Percentiles rank a stretch among this genome's conserved stretches.
Evolutionary conservation across 768 basidiomycete species (phyloP).

Genomic region (Leucosporidium scottii): DNA sequence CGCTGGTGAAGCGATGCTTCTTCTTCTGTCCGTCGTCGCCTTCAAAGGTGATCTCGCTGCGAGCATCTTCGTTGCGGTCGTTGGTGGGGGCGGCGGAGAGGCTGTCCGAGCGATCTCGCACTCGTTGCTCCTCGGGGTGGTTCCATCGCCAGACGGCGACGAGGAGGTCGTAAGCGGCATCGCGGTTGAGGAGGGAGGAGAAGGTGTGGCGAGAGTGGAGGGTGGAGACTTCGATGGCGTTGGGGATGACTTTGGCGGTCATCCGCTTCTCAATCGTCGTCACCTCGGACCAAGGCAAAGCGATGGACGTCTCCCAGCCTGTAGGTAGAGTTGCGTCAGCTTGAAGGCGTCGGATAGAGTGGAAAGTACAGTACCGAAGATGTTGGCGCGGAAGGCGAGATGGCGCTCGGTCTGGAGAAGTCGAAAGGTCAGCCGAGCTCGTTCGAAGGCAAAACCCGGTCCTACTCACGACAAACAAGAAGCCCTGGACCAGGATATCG

Average conservation of each 20-base stretch:
- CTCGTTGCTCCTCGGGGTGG: slow-evolving; percentile 48
- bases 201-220: slow-evolving; percentile 55
- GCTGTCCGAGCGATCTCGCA: neutral
- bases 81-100: slow-evolving; percentile 86
- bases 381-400: slow-evolving; percentile 96
- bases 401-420: slow-evolving; percentile 66
- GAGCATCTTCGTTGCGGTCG: slow-evolving; percentile 88
- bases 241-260: slow-evolving; percentile 95
- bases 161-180: slow-evolving; percentile 89
- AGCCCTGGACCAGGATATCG: slow-evolving; percentile 92
- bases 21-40: slow-evolving; percentile 28
- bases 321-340: neutral
- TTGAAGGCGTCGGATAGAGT: too few species aligned
- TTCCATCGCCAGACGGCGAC: slow-evolving; percentile 87
- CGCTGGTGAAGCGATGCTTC: neutral
- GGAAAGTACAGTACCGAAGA: slow-evolving; percentile 56
- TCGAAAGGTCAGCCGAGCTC: too few species aligned
- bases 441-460: neutral
- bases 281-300: slow-evolving; percentile 80
- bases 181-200: slow-evolving; percentile 85
- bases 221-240: slow-evolving; percentile 68
- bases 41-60: slow-evolving; percentile 53
- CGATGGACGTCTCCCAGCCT: slow-evolving; percentile 61
- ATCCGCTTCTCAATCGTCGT: slow-evolving; percentile 84
- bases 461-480: slow-evolving; percentile 65